Evolutionary conservation across 805 yeast species (phyloP).

Genomic region (Saccharomycopsis sp.): DNA sequence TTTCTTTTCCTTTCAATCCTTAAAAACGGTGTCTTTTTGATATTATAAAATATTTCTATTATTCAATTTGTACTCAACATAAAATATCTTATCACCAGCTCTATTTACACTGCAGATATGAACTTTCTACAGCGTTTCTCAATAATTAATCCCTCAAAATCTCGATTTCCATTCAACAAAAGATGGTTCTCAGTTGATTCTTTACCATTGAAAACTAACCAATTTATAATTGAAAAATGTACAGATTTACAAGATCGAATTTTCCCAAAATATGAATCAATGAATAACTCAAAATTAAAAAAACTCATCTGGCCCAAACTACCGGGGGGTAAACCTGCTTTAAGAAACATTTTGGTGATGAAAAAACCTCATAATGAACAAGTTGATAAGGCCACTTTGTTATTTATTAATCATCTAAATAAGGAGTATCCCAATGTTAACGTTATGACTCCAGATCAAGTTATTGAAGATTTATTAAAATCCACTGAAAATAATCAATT

Average conservation of each 20-base stretch:
- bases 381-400: slow-evolving; percentile 57
- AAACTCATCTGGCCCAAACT: slow-evolving; percentile 50
- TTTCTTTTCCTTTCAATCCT: too few relatives aligned
- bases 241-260: slow-evolving; percentile 6
- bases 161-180: too few relatives aligned
- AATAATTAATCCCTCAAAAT: too few relatives aligned
- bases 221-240: slow-evolving; percentile 10
- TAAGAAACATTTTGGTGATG: slow-evolving; percentile 66
- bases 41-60: too few relatives aligned
- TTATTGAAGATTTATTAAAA: slow-evolving; percentile 51
- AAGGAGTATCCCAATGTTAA: slow-evolving; percentile 59
- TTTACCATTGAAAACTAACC: slow-evolving; percentile 3
- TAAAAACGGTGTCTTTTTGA: too few relatives aligned
- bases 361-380: slow-evolving; percentile 73
- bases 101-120: too few relatives aligned
- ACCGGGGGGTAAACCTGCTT: slow-evolving; percentile 26
- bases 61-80: too few relatives aligned
- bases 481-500: neutral
- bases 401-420: slow-evolving; percentile 52
- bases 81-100: too few relatives aligned
- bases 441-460: slow-evolving; percentile 66
- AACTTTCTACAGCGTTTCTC: too few relatives aligned
- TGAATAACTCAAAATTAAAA: slow-evolving; percentile 45
- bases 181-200: neutral
- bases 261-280: slow-evolving; percentile 12